Percentiles rank a stretch among this genome's conserved stretches.
phyloP scores from a whole-genome alignment of 2,329 filamentous ascomycete genomes.

The Phaeophleospora eucalypticola region DNA sequence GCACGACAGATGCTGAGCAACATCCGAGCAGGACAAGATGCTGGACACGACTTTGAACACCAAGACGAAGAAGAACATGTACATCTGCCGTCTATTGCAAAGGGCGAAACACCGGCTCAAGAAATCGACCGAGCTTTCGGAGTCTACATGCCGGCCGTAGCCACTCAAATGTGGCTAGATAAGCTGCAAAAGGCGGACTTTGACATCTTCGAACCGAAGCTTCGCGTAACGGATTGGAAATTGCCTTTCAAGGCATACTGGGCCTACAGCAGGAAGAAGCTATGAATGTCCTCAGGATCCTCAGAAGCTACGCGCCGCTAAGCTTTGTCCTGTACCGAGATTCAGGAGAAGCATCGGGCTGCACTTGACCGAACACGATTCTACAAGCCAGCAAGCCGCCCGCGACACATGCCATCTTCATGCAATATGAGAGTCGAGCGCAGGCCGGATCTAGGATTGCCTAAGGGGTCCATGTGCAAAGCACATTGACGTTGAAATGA shows the following conservation, averaged over 20 bases:
- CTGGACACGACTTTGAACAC: conserved; percentile 87
- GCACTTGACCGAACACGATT: no score
- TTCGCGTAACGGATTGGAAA: conserved; percentile 71
- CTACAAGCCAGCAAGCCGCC: no score
- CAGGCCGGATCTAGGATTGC: no score
- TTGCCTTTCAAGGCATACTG: conserved; percentile 74
- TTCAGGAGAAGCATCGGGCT: no score
- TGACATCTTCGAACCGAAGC: conserved; percentile 65
- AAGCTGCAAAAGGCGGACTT: conserved; percentile 78
- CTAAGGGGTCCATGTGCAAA: no score
- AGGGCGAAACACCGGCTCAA: conserved; percentile 37
- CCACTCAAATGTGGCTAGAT: conserved; percentile 73
- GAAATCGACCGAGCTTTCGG: conserved; percentile 69
- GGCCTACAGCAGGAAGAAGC: conserved; percentile 52
- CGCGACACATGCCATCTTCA: no score
- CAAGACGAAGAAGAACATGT: conserved; percentile 67
- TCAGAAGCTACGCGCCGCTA: no score
- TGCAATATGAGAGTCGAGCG: no score
- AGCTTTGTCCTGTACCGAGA: no score
- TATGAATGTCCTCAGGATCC: conserved; percentile 42
- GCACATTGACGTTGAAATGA: no score
- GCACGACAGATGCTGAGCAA: conserved; percentile 86
- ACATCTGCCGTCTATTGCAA: conserved; percentile 37
- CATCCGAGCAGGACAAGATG: conserved; percentile 65
- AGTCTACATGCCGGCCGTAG: conserved; percentile 73